Evolutionary conservation across 306 rosid species (phyloP), one percentile per base, ranked within the genome.

Genomic region (Erythrophleum fordii): DNA sequence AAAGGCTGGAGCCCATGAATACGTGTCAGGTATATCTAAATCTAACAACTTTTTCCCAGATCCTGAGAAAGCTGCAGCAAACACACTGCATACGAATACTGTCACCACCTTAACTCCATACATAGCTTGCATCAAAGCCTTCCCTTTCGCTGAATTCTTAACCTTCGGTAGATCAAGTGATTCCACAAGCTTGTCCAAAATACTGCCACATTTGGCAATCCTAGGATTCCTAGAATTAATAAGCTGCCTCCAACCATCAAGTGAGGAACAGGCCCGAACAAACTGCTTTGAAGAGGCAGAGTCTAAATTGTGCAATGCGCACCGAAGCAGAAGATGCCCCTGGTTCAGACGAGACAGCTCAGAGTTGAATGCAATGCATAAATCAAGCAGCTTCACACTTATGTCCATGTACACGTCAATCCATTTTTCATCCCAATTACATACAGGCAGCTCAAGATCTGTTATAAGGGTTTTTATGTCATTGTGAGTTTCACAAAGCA

Each of bases 371-470:
- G 85, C 86, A 77, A 78, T 92, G 85, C 98, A 89, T 58, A 94
- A 74, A 75, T 94, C 98, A 7, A 94, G 92, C 79, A 94, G 83
- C 78, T 92, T 92, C 45, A 87, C 83, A 81, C 93, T 94, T 81
- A 92, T 76, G 83, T 91, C 97, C 80, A 94, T 80, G 88, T 94
- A 94, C 48, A 87, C 90, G 56, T 94, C 96, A 82, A 89, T 78
- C 98, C 98, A 94, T 73, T 92, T 87, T 86, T 92, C 96, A 62
- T 91, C 94, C 98, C 98, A 94, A 45, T 83, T 86, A 69, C 81
- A 81, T 23, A 88, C 87, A 0, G 98, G 94, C n/a, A 91, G 88
- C 48, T 89, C 94, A 51, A 94, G 93, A 25, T 83, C 89, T 58
- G 83, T 53, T 60, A 92, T 82, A 18, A 94, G 86, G n/a, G 65